Evolutionary conservation across 202 grass and related monocot genomes (phyloP).

Genomic region (Dendrocalamus latiflorus): DNA sequence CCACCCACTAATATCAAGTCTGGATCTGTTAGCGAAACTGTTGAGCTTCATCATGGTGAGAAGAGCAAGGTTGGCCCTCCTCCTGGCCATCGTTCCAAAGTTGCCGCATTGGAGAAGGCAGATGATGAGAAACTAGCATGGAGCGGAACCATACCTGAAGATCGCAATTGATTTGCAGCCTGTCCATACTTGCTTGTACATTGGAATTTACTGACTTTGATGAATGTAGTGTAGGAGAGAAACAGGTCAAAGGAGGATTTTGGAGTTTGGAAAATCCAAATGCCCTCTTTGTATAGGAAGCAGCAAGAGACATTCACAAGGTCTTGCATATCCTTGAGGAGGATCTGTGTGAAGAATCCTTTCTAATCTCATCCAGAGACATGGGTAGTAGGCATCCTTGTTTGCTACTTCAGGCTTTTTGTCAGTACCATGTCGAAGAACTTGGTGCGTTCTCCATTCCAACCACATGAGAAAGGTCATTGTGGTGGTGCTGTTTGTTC

Average conservation of each 20-base stretch:
- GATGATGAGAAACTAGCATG: too few species aligned
- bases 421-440: too few species aligned
- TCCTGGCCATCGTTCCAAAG: slow-evolving; percentile 29
- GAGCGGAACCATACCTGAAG: slow-evolving; percentile 23
- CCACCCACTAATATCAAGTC: slow-evolving; percentile 56
- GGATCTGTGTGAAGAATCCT: slow-evolving; percentile 25
- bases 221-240: slow-evolving; percentile 44
- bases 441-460: too few species aligned
- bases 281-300: slow-evolving; percentile 39
- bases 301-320: slow-evolving; percentile 31
- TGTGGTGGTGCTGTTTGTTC: slow-evolving; percentile 24
- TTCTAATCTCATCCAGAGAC: slow-evolving; percentile 23
- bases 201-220: slow-evolving; percentile 29
- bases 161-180: slow-evolving; percentile 25
- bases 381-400: slow-evolving; percentile 21
- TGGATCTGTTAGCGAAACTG: slow-evolving; percentile 39
- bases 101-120: slow-evolving; percentile 42
- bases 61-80: slow-evolving; percentile 20
- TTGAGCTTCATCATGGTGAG: slow-evolving; percentile 41
- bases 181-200: slow-evolving; percentile 34
- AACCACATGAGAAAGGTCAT: slow-evolving; percentile 37
- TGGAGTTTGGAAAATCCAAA: slow-evolving; percentile 38
- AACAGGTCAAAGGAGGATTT: slow-evolving; percentile 27
- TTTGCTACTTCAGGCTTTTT: slow-evolving; percentile 49
- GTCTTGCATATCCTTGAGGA: slow-evolving; percentile 24